Evolutionary conservation across 1,139 yeast species (phyloP), one percentile per base, ranked within the genome.

Genomic region (Suhomyces anneliseae): DNA sequence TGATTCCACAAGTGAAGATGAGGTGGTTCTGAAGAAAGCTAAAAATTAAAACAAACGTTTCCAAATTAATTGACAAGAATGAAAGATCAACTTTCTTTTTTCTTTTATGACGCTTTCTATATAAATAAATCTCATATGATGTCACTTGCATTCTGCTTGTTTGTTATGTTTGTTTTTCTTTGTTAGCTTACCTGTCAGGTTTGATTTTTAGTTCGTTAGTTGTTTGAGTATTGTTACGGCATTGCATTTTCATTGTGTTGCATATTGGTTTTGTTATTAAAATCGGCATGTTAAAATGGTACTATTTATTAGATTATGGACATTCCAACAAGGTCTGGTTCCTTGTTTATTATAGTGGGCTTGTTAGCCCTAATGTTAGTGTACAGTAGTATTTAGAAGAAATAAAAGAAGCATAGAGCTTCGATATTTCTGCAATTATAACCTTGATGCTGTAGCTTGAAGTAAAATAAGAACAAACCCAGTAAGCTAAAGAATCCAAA

Each of bases 1-100:
- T 14, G 64, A 60, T n/a, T 44, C 50, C 7, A 42, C 40, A 27
- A 49, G 49, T 26, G 52, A 48, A 24, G 52, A 50, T 7, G 42
- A 43, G 10, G 48, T 40, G 38, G 45, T 42, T 15, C 34, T 19
- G 10, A 53, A 55, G 44, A 49, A 38, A 38, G 10, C 43, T 15
- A 44, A 41, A 40, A 24, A 34, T 27, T 24, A 38, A 38, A 19
- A 12, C 12, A 15, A n/a, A 11, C 7, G 14, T 8, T 34, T n/a
- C 9, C 36, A 34, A 27, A 27, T 26, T 27, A 36, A 27, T 32
- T 11, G 32, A 14, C 12, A 32, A n/a, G 2, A 11, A 11, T 11
- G 7, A 14, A 14, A 14, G 15, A 14, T 14, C 15, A 14, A 32
- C 34, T 32, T 32, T 32, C n/a, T 32, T 32, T n/a, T n/a, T 32